These are phyloP conservation scores for Solanum chmielewskii DNA, from an alignment of 257 asterid genomes.

Conservation along the genomic window DNA sequence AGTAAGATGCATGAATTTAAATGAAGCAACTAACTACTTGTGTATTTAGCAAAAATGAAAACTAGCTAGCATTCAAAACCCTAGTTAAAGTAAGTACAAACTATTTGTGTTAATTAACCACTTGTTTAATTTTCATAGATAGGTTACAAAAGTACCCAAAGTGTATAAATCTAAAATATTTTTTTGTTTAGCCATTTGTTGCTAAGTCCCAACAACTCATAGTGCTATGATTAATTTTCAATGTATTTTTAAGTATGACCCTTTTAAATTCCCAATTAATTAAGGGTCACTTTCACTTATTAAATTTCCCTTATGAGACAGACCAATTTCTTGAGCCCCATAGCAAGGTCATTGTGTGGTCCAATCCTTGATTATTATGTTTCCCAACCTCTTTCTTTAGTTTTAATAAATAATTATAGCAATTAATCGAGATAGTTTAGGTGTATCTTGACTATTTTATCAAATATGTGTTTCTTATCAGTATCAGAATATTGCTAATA, in stretches of 20 bases:
- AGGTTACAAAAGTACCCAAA: neutral
- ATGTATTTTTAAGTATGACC: constrained; percentile 3
- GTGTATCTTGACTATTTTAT: neutral
- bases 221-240: neutral
- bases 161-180: neutral
- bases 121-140: neutral
- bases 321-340: constrained; percentile 45
- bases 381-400: constrained; percentile 1
- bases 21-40: neutral
- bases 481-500: neutral
- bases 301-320: constrained; percentile 16
- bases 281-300: constrained; percentile 18
- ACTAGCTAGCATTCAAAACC: neutral
- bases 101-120: neutral
- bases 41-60: neutral
- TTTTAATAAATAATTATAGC: neutral
- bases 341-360: constrained; percentile 11
- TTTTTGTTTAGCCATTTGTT: constrained; percentile 2
- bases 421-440: accelerated
- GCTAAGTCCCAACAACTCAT: constrained; percentile 30
- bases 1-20: neutral
- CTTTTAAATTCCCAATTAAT: neutral
- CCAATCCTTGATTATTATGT: neutral
- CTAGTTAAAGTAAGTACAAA: neutral
- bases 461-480: neutral